Percentiles rank a stretch among this genome's conserved stretches.
phyloP scores from a whole-genome alignment of 345 rosid species.

The Pistacia atlantica region DNA sequence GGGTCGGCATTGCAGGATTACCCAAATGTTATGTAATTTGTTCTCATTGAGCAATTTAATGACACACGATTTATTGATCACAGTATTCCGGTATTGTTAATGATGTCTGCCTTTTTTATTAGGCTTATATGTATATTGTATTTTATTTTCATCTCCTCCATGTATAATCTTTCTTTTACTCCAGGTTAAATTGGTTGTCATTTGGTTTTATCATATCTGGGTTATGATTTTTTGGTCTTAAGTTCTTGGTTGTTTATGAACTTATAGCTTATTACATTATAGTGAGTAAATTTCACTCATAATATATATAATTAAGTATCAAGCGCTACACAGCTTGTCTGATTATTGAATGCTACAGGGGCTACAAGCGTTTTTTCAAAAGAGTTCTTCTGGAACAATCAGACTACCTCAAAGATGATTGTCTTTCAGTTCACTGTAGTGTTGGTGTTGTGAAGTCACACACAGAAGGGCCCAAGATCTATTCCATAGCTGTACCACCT shows the following conservation, averaged over 20 bases:
- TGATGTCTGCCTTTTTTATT: too few species aligned
- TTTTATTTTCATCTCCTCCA: not conserved
- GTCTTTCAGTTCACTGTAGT: constrained; percentile 53
- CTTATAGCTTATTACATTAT: not conserved
- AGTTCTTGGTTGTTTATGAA: not conserved
- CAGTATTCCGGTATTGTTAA: not conserved
- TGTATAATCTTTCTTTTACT: too few species aligned
- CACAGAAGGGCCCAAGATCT: constrained; percentile 55
- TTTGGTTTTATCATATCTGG: not conserved
- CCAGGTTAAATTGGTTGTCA: not conserved
- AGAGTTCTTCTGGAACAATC: constrained; percentile 51
- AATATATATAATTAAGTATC: not conserved
- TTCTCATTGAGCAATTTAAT: not conserved
- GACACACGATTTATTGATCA: not conserved
- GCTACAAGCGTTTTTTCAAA: constrained; percentile 64
- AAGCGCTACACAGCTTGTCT: not conserved
- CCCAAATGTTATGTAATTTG: not conserved
- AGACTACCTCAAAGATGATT: constrained; percentile 54
- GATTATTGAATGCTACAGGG: constrained; percentile 47
- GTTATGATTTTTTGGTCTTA: not conserved
- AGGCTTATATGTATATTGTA: not conserved
- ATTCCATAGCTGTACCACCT: constrained; percentile 46
- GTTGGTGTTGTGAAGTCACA: constrained; percentile 65
- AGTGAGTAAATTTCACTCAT: not conserved
- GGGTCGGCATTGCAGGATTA: too few species aligned